A percentile compares a stretch with the other conserved stretches of the same genome.
Evolutionary conservation across 225 moss, liverwort and hornwort genomes (phyloP).

Genomic region (Marchantia polymorpha): DNA sequence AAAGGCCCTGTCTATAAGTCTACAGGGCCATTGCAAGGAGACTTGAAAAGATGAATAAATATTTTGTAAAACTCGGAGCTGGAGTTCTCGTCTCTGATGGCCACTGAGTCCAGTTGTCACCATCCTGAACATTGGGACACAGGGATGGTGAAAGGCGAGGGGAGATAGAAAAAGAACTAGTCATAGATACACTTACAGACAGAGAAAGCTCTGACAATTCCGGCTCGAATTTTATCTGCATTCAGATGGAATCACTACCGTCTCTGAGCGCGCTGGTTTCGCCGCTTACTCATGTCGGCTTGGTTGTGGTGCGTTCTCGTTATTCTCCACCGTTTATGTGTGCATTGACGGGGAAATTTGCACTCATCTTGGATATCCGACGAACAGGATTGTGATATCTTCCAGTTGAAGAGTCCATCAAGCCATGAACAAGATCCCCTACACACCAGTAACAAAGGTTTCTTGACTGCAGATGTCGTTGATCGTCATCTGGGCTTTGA

Average conservation of each 20-base stretch:
- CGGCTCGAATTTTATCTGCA: not conserved
- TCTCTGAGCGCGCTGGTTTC: constrained; percentile 4
- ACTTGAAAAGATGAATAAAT: not conserved
- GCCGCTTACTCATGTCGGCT: constrained; percentile 8
- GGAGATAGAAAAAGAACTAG: not conserved
- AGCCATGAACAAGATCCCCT: not conserved
- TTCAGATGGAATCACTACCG: constrained; percentile 16
- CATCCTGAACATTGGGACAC: not conserved
- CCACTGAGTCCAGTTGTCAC: not conserved
- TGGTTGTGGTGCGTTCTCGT: constrained; percentile 14
- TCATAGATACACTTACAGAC: not conserved
- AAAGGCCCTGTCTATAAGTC: not conserved
- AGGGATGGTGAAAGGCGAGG: constrained; percentile 4
- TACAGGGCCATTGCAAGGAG: not conserved
- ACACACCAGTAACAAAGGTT: not conserved
- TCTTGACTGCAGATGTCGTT: constrained; percentile 52
- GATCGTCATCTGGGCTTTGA: constrained; percentile 70
- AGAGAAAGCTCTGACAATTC: constrained; percentile 5
- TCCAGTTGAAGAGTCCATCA: not conserved
- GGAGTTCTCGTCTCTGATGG: not conserved
- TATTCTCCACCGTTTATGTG: not conserved
- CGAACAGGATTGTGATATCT: not conserved
- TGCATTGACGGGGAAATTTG: not conserved
- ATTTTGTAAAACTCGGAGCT: not conserved
- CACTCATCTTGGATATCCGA: not conserved